Evolutionary conservation across 805 yeast genomes (phyloP).

Genomic region (Cyberlindnera euphorbiae): DNA sequence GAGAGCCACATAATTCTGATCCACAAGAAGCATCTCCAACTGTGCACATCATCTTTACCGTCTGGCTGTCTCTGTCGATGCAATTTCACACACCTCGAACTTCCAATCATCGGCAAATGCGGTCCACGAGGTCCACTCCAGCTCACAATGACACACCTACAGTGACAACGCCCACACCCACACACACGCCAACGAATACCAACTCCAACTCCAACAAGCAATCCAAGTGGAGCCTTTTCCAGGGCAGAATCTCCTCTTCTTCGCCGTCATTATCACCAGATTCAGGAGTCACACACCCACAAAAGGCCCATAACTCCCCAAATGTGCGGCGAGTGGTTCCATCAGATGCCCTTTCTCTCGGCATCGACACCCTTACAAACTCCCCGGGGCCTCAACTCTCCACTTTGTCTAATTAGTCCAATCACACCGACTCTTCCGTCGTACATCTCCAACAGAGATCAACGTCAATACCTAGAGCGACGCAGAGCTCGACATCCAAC

Average conservation of each 20-base stretch:
- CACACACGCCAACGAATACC: neutral
- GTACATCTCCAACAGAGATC: slow-evolving; percentile 12
- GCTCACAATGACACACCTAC: slow-evolving; percentile 1
- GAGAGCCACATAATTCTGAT: too few relatives aligned
- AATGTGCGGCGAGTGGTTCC: slow-evolving; percentile 2
- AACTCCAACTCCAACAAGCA: neutral
- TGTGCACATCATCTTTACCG: too few relatives aligned
- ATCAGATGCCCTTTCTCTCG: neutral
- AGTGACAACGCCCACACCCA: neutral
- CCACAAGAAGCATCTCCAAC: too few relatives aligned
- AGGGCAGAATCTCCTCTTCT: slow-evolving; percentile 12
- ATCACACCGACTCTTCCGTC: slow-evolving; percentile 1
- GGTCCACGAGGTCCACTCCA: slow-evolving; percentile 1
- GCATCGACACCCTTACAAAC: too few relatives aligned
- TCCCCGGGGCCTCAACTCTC: neutral
- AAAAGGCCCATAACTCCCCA: slow-evolving; percentile 1
- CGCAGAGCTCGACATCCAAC: slow-evolving; percentile 2
- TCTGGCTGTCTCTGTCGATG: too few relatives aligned
- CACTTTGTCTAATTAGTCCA: too few relatives aligned
- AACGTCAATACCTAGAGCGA: slow-evolving; percentile 17
- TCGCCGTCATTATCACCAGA: slow-evolving; percentile 1
- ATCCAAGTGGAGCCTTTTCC: slow-evolving; percentile 24
- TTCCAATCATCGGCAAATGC: neutral
- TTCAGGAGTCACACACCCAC: too few relatives aligned
- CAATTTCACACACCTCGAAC: slow-evolving; percentile 5